phyloP scores from a whole-genome alignment of 2,329 filamentous ascomycete species.

The Diplodia intermedia region DNA sequence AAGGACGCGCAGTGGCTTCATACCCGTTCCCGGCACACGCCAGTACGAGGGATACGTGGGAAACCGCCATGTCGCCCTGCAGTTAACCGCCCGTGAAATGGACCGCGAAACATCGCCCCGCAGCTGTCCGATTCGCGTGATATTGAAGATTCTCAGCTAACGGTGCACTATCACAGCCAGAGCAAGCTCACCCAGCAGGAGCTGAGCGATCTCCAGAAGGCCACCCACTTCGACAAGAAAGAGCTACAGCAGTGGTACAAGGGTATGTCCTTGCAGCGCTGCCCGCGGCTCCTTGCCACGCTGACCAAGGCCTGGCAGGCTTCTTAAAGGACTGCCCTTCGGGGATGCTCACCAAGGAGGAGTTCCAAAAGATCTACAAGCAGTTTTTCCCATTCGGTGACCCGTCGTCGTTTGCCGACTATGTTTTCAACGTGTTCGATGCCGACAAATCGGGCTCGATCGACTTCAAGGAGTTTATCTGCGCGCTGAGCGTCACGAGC shows the following conservation, averaged over 20 bases:
- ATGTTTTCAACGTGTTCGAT: slow-evolving; percentile 99
- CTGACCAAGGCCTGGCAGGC: slow-evolving; percentile 61
- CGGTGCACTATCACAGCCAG: slow-evolving; percentile 68
- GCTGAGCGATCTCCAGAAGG: slow-evolving; percentile 92
- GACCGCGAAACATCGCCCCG: slow-evolving; percentile 39
- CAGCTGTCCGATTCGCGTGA: slow-evolving; percentile 38
- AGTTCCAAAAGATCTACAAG: slow-evolving; percentile 99
- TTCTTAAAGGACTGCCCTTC: slow-evolving; percentile 98
- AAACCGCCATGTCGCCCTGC: slow-evolving; percentile 39
- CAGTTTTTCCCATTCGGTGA: slow-evolving; percentile 99
- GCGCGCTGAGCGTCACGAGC: slow-evolving; percentile 94
- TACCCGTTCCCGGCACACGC: slow-evolving; percentile 40
- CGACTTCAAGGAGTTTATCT: slow-evolving; percentile 99
- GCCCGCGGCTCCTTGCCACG: neutral
- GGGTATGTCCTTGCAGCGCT: slow-evolving; percentile 64
- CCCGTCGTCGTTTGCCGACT: slow-evolving; percentile 95
- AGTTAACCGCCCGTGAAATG: slow-evolving; percentile 39
- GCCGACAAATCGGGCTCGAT: slow-evolving; percentile 96
- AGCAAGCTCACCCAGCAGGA: slow-evolving; percentile 98
- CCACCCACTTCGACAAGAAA: slow-evolving; percentile 99
- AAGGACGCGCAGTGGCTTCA: slow-evolving; percentile 38
- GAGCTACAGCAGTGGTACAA: slow-evolving; percentile 99
- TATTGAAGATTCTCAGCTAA: slow-evolving; percentile 45
- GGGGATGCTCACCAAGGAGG: slow-evolving; percentile 95
- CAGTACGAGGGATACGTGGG: slow-evolving; percentile 41